Evolutionary conservation across 2,329 filamentous ascomycete genomes (phyloP).

Genomic region (Ceratocystis cubensis): DNA sequence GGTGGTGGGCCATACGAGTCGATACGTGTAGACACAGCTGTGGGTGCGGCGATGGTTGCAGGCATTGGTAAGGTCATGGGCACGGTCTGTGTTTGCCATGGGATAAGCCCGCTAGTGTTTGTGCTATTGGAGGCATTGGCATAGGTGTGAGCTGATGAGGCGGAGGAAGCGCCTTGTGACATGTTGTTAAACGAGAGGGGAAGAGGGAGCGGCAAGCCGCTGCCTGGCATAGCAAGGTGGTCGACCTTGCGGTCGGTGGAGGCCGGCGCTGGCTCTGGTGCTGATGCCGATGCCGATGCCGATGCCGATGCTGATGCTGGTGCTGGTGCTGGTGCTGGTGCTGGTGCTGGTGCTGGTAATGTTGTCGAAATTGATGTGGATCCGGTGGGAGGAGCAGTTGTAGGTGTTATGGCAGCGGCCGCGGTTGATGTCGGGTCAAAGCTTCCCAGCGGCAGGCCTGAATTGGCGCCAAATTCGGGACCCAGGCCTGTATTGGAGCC

Average conservation of each 20-base stretch:
- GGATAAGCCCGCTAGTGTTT: neutral
- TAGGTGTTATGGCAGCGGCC: neutral
- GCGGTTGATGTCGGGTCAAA: neutral
- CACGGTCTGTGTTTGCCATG: constrained; percentile 12
- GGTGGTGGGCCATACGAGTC: constrained; percentile 18
- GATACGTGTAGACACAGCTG: neutral
- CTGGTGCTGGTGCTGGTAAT: neutral
- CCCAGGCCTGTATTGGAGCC: neutral
- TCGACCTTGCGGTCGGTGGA: constrained; percentile 16
- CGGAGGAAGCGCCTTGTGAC: constrained; percentile 14
- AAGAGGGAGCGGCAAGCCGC: constrained; percentile 13
- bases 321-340: neutral
- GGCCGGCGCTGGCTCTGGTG: neutral
- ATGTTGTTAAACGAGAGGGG: neutral
- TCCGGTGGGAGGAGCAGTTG: neutral
- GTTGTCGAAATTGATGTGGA: neutral
- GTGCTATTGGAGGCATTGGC: neutral
- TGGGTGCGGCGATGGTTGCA: neutral
- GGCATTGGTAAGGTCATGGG: neutral
- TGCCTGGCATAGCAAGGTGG: constrained; percentile 20
- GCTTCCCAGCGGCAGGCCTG: neutral
- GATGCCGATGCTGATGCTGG: neutral
- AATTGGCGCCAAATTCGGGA: neutral
- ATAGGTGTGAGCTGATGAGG: neutral
- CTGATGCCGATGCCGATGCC: neutral